These are phyloP conservation scores for Populus simonii DNA, from an alignment of 345 rosid species.

Conservation along the genomic window DNA sequence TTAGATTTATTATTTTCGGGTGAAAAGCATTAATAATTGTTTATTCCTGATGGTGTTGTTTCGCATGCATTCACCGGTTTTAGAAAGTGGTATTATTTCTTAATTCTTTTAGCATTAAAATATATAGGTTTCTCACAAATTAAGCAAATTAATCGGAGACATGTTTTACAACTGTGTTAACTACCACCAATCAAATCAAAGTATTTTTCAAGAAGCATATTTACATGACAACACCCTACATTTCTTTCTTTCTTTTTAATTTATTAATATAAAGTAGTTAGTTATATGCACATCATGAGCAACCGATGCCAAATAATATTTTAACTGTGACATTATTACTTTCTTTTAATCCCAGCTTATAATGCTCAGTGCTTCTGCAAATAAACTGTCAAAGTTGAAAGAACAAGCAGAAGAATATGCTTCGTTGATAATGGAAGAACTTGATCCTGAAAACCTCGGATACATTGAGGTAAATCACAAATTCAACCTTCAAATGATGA, in stretches of 20 bases:
- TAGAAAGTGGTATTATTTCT: not conserved
- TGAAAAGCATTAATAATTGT: too few relatives aligned
- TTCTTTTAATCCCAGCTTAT: slow-evolving; percentile 54
- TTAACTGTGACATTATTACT: not conserved
- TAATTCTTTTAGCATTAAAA: not conserved
- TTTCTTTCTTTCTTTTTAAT: not conserved
- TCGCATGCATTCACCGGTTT: too few relatives aligned
- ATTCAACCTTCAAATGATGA: not conserved
- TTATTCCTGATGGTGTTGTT: too few relatives aligned
- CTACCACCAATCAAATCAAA: not conserved
- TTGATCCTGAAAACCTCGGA: slow-evolving; percentile 91
- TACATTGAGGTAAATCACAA: slow-evolving; percentile 71
- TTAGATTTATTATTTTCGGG: too few relatives aligned
- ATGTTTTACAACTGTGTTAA: not conserved
- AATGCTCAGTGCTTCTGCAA: slow-evolving; percentile 94
- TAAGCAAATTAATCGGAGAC: not conserved
- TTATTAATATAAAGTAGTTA: not conserved
- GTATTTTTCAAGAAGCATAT: not conserved
- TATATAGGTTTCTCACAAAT: not conserved
- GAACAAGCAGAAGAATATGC: slow-evolving; percentile 97
- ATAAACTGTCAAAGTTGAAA: slow-evolving; percentile 80
- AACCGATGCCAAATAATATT: not conserved
- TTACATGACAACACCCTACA: not conserved
- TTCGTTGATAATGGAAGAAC: slow-evolving; percentile 87
- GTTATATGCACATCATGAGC: not conserved